These are phyloP conservation scores for Poronia punctata DNA, from an alignment of 495 filamentous ascomycete species.

Conservation along the genomic window DNA sequence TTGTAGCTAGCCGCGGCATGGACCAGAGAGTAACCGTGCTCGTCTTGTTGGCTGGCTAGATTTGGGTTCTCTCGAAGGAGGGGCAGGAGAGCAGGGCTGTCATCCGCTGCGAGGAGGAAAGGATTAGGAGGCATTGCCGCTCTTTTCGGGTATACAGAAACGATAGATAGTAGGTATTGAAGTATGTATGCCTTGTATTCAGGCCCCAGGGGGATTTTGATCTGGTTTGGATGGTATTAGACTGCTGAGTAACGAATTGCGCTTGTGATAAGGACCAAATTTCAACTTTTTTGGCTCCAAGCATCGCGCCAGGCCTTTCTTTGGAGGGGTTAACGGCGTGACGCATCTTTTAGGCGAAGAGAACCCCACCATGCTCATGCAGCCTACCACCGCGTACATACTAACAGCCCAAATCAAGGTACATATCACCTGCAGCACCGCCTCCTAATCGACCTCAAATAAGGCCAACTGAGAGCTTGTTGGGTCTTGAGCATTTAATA, in stretches of 20 bases:
- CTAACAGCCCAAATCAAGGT: too few species aligned
- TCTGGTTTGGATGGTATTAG: too few species aligned
- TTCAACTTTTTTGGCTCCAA: conserved; percentile 4
- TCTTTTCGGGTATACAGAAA: background rate
- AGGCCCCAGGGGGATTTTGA: too few species aligned
- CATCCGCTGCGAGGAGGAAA: conserved; percentile 73
- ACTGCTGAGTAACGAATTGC: too few species aligned
- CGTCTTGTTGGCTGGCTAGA: conserved; percentile 64
- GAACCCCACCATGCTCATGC: conserved; percentile 1
- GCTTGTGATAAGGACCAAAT: background rate
- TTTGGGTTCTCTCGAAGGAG: conserved; percentile 60
- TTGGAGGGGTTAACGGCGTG: conserved; percentile 6
- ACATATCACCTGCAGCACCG: too few species aligned
- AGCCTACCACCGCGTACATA: too few species aligned
- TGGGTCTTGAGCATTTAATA: too few species aligned
- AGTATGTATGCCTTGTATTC: too few species aligned
- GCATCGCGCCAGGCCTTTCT: too few species aligned
- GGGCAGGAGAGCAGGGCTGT: conserved; percentile 55
- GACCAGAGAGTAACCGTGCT: conserved; percentile 82
- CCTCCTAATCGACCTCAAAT: too few species aligned
- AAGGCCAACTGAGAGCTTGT: too few species aligned
- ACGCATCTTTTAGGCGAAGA: background rate
- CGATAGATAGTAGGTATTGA: too few species aligned
- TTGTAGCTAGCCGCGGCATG: conserved; percentile 91
- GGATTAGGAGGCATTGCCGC: conserved; percentile 52